Evolutionary conservation across 495 filamentous ascomycete genomes (phyloP), one percentile per base, ranked within the genome.

Genomic region (Opeltia flavorubescens): DNA sequence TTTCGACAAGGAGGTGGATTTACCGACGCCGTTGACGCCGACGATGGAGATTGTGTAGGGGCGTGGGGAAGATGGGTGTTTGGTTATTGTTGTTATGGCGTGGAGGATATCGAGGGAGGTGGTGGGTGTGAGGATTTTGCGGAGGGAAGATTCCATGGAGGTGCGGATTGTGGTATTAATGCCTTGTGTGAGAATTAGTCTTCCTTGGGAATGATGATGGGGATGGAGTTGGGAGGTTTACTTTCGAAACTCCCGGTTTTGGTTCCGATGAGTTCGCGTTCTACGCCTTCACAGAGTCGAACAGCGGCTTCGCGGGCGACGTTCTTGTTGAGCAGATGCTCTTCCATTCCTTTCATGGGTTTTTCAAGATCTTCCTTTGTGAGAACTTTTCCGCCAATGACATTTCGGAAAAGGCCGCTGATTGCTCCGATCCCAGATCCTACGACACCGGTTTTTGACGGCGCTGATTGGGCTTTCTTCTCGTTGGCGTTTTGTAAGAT

Each of bases 11-110:
- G 94, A 96, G 17, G 91, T 98, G 6, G 86, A 94, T 65, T 98
- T 98, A 58, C 91, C 91, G 40, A 98, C 91, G 21, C 91, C 91
- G 57, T 98, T 98, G 55, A 98, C 91, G 44, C 91, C 91, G 27
- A 98, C 93, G 46, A 98, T 94, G 26, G 86, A 93, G 55, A 98
- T 93, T 49, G 95, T 89, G 54, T 96, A 98, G 29, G 91, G 91
- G 11, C 88, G 77, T 23, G 70, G 68, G 36, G 59, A 53, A 11
- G 67, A 63, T 6, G 83, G 81, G 23, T 75, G 68, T n/a, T n/a
- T n/a, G 4, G 80, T 84, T 45, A 89, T 75, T 11, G 82, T 68
- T 55, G 89, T 78, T 51, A 98, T 95, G 64, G 94, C 87, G 45
- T 87, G 86, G 18, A 98, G 75, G 36, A 98, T 76, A 60, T 96